Percentiles rank a stretch among this genome's conserved stretches.
These are phyloP conservation scores for Stemphylium lycopersici DNA, from an alignment of 2,329 filamentous ascomycete genomes.

Conservation along the genomic window DNA sequence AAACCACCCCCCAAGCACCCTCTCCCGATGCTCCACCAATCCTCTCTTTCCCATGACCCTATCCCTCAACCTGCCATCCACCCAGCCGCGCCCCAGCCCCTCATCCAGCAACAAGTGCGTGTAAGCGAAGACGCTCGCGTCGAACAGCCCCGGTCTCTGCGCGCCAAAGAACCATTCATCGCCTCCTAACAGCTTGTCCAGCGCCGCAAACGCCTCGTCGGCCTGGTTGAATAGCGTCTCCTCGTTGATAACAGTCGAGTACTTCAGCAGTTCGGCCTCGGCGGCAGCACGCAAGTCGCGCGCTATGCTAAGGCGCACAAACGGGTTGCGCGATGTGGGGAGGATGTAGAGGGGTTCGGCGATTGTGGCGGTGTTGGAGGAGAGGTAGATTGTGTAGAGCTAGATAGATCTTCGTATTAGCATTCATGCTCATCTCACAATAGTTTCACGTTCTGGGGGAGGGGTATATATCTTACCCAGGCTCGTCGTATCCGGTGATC, in stretches of 20 bases:
- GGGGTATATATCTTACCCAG: no score
- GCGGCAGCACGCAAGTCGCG: constrained; percentile 75
- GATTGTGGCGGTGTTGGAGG: constrained; percentile 69
- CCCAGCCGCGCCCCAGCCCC: constrained; percentile 63
- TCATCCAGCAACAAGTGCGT: constrained; percentile 78
- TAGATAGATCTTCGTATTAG: constrained; percentile 20
- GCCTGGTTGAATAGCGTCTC: constrained; percentile 66
- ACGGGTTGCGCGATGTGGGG: constrained; percentile 62
- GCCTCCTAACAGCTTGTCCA: constrained; percentile 64
- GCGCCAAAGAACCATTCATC: constrained; percentile 67
- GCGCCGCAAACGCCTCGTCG: constrained; percentile 65
- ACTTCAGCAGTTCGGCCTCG: constrained; percentile 72
- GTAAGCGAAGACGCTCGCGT: constrained; percentile 90
- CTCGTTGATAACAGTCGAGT: constrained; percentile 62
- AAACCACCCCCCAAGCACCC: constrained; percentile 62
- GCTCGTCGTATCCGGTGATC: constrained; percentile 80
- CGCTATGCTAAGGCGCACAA: constrained; percentile 69
- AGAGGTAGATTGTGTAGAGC: constrained; percentile 84
- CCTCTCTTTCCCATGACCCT: constrained; percentile 64
- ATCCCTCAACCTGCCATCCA: constrained; percentile 64
- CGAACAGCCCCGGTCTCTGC: constrained; percentile 72
- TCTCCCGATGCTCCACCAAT: constrained; percentile 69
- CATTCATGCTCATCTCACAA: no score
- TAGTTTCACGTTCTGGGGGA: no score
- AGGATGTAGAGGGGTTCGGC: constrained; percentile 74